phyloP scores from a whole-genome alignment of 2,329 filamentous ascomycete species.

The Colletotrichum horii region DNA sequence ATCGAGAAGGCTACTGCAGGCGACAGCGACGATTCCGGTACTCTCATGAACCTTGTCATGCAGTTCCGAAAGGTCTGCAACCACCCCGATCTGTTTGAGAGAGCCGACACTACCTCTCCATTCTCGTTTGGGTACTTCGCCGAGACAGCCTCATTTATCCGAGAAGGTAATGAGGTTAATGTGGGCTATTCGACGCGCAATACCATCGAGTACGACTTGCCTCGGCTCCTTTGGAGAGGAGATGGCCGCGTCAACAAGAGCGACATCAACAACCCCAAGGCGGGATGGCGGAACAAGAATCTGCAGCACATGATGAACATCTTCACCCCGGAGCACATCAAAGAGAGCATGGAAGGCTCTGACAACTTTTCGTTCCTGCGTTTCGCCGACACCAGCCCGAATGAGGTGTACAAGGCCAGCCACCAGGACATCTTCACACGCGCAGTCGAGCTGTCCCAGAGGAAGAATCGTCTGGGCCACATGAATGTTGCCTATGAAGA shows the following conservation, averaged over 20 bases:
- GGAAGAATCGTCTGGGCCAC: slow-evolving; percentile 64
- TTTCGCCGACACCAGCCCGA: slow-evolving; percentile 78
- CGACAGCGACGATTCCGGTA: slow-evolving; percentile 93
- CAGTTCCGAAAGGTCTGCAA: slow-evolving; percentile 99
- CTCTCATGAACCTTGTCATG: slow-evolving; percentile 99
- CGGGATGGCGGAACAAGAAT: slow-evolving; percentile 82
- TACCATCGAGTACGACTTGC: slow-evolving; percentile 82
- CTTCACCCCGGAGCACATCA: slow-evolving; percentile 82
- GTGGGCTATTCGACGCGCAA: slow-evolving; percentile 90
- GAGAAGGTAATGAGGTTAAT: slow-evolving; percentile 80
- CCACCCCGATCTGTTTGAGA: slow-evolving; percentile 95
- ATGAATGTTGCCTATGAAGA: slow-evolving; percentile 76
- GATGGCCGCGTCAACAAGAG: slow-evolving; percentile 78
- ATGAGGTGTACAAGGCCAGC: slow-evolving; percentile 74
- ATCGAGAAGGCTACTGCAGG: slow-evolving; percentile 96
- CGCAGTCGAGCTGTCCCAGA: slow-evolving; percentile 64
- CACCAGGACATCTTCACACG: slow-evolving; percentile 77
- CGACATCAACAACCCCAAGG: slow-evolving; percentile 73
- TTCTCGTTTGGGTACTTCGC: slow-evolving; percentile 86
- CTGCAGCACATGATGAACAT: slow-evolving; percentile 87
- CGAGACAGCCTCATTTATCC: slow-evolving; percentile 92
- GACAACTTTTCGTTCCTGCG: slow-evolving; percentile 88
- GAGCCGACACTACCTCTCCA: slow-evolving; percentile 88
- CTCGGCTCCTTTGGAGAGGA: slow-evolving; percentile 81
- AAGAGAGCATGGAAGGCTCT: slow-evolving; percentile 62